Evolutionary conservation across 2,329 filamentous ascomycete species (phyloP), one percentile per base, ranked within the genome.

Genomic region (Tolypocladium endophyticum): DNA sequence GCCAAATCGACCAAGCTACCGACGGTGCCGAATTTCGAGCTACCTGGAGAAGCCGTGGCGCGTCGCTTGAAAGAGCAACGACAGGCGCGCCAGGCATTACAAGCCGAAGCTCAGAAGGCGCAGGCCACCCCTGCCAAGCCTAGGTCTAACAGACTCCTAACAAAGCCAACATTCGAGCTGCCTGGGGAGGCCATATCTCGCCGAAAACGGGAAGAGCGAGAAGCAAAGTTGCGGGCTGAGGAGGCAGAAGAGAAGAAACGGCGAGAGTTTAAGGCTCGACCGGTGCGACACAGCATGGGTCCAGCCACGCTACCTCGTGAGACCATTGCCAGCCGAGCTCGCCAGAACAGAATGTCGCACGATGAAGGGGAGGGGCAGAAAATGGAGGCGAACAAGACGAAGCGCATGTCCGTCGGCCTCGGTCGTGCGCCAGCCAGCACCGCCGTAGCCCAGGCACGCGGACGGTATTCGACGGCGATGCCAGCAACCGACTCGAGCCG

Each of bases 231-330:
- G 52, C 79, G 74, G 62, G 77, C 77, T 4, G 77, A 86, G 65
- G 83, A 84, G 65, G 83, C 86, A 64, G 84, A 86, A 64, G 81
- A 84, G 61, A 79, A 76, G 30, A 82, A 77, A 69, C 78, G 79
- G 59, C 81, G 84, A 59, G 82, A 87, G 66, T 87, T 87, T 75
- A 87, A 86, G 69, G 85, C 84, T 7, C 78, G 78, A 41, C 84
- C 85, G 23, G 68, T 83, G 43, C 79, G 79, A 50, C 72, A 75
- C 58, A 79, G 74, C 59, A 68, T 76, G 23, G 71, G 70, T 11
- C 71, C 75, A 1, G 70, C 71, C 54, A 69, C 76, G 7, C 63
- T 76, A 5, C 82, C 83, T 45, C 81, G 84, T 33, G 82, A 84
- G 55, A 87, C 82, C 14, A 70, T 79, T 63, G 73, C 84, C 45